Percentiles rank a stretch among this genome's conserved stretches.
Evolutionary conservation across 371 early-diverging fungal genomes (phyloP).

Genomic region (Fennellomyces sp.): DNA sequence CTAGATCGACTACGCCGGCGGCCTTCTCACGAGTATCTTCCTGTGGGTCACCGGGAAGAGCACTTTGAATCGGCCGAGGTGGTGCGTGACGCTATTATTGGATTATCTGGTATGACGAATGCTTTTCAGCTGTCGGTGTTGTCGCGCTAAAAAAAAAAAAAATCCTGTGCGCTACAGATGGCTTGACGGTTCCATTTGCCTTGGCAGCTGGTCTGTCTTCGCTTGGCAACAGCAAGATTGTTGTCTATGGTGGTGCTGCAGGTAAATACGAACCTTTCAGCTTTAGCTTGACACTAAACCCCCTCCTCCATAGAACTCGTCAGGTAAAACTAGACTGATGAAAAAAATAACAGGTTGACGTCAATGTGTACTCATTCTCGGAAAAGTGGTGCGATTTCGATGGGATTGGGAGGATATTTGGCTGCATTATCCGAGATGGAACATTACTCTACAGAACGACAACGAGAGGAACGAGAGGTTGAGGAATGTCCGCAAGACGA

Average conservation of each 20-base stretch:
- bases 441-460: slow-evolving; percentile 68
- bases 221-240: slow-evolving; percentile 60
- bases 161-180: no score
- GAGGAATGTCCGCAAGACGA: slow-evolving; percentile 62
- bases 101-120: slow-evolving; percentile 53
- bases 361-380: neutral
- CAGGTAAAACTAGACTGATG: no score
- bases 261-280: slow-evolving; percentile 29
- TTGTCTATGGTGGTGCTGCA: slow-evolving; percentile 72
- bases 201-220: slow-evolving; percentile 75
- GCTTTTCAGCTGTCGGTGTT: neutral
- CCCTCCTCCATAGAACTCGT: slow-evolving; percentile 32
- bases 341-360: neutral
- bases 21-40: slow-evolving; percentile 37
- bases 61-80: slow-evolving; percentile 74
- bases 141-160: no score
- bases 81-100: slow-evolving; percentile 70
- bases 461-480: slow-evolving; percentile 61
- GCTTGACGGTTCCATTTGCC: slow-evolving; percentile 80
- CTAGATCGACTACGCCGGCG: slow-evolving; percentile 39
- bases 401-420: slow-evolving; percentile 72
- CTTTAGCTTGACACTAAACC: neutral
- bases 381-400: slow-evolving; percentile 51
- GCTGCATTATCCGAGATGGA: slow-evolving; percentile 71
- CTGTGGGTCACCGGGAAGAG: slow-evolving; percentile 56